Percentiles rank a stretch among this genome's conserved stretches.
These are phyloP conservation scores for Colletotrichum eremochloae DNA, from an alignment of 2,329 filamentous ascomycete genomes.

Conservation along the genomic window DNA sequence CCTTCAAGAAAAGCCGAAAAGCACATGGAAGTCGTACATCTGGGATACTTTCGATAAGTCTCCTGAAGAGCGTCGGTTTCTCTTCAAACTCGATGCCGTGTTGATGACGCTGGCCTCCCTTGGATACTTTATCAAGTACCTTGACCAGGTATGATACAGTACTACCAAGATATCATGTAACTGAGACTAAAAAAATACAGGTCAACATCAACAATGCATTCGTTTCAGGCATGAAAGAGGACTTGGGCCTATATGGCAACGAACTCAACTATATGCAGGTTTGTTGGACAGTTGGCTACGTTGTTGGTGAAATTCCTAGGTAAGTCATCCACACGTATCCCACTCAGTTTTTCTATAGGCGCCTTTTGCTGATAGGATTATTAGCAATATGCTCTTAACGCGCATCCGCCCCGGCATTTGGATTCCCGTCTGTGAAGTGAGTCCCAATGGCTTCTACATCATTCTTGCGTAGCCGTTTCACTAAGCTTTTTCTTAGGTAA, in stretches of 20 bases:
- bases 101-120: slow-evolving; percentile 52
- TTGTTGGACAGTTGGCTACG: slow-evolving; percentile 46
- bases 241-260: slow-evolving; percentile 45
- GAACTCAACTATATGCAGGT: slow-evolving; percentile 47
- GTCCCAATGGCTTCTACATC: background rate
- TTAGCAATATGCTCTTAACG: slow-evolving; percentile 52
- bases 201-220: slow-evolving; percentile 55
- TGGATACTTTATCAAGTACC: slow-evolving; percentile 46
- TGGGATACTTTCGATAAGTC: slow-evolving; percentile 63
- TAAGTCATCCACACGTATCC: background rate
- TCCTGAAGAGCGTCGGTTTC: slow-evolving; percentile 54
- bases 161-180: background rate
- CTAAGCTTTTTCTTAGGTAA: slow-evolving; percentile 28
- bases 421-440: slow-evolving; percentile 49
- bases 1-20: slow-evolving; percentile 49
- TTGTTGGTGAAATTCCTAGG: slow-evolving; percentile 47
- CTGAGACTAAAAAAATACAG: slow-evolving; percentile 12
- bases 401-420: slow-evolving; percentile 48
- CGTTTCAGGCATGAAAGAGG: slow-evolving; percentile 47
- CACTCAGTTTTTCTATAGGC: background rate
- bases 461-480: background rate
- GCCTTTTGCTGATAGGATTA: slow-evolving; percentile 36
- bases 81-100: slow-evolving; percentile 58
- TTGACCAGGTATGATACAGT: slow-evolving; percentile 34
- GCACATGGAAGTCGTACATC: slow-evolving; percentile 60